Percentiles rank a stretch among this genome's conserved stretches.
These are phyloP conservation scores for Sclerotinia nivalis DNA, from an alignment of 2,329 filamentous ascomycete species.

Conservation along the genomic window DNA sequence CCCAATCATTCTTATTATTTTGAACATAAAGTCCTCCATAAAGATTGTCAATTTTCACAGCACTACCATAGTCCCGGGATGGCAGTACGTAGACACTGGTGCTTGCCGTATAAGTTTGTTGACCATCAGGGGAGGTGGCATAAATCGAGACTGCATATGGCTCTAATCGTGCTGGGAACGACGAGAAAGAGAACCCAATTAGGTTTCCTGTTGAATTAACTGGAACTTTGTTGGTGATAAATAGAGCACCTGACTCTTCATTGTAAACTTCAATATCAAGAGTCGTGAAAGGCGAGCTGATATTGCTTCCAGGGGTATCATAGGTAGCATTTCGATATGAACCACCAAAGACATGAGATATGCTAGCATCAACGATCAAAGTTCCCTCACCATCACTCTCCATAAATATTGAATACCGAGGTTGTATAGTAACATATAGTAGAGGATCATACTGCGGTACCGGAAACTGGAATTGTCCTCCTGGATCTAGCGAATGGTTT, in stretches of 20 bases:
- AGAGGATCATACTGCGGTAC: conserved; percentile 41
- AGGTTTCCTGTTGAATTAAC: conserved; percentile 45
- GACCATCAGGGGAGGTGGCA: conserved; percentile 39
- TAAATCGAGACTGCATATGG: conserved; percentile 45
- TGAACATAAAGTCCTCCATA: conserved; percentile 49
- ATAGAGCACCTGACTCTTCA: conserved; percentile 32
- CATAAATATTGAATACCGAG: conserved; percentile 51
- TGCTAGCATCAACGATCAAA: conserved; percentile 47
- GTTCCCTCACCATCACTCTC: conserved; percentile 44
- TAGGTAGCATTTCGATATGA: conserved; percentile 37
- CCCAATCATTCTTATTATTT: conserved; percentile 39
- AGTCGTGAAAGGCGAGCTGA: conserved; percentile 27
- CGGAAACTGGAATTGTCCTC: conserved; percentile 50
- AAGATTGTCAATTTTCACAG: conserved; percentile 50
- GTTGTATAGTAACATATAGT: conserved; percentile 48
- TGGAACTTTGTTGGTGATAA: conserved; percentile 39
- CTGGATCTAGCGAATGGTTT: conserved; percentile 50
- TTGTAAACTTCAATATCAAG: conserved; percentile 39
- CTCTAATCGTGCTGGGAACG: conserved; percentile 37
- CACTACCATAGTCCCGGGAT: conserved; percentile 47
- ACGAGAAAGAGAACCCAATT: conserved; percentile 42
- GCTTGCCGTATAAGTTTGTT: conserved; percentile 42
- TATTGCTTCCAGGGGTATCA: conserved; percentile 25
- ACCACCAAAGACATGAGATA: conserved; percentile 45
- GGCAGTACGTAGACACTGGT: conserved; percentile 47